Evolutionary conservation across 2,329 filamentous ascomycete species (phyloP), one percentile per base, ranked within the genome.

Genomic region (Trichoderma atroviride): DNA sequence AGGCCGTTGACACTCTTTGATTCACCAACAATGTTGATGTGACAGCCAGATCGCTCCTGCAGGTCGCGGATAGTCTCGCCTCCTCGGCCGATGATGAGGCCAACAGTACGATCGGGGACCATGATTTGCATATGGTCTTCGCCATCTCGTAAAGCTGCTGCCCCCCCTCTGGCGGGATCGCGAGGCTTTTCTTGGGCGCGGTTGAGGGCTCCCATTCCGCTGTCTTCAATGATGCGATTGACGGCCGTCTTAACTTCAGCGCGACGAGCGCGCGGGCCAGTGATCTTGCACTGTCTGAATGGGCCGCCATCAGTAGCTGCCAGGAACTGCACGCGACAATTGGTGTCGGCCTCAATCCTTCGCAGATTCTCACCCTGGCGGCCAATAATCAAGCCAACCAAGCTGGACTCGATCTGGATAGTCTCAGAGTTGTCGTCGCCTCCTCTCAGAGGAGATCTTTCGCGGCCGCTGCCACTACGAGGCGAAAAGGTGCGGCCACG

Each of bases 21-120:
- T 81, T 97, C 94, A 75, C 92, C 92, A 52, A 97, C 92, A 76
- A 97, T 97, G 79, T 97, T 97, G 79, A 97, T 93, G 79, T 97
- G 94, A 79, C 94, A 97, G n/a, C 92, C 92, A 75, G 92, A 96
- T 71, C 92, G 87, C 79, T 97, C 94, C 81, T 97, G 94, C 29
- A 97, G 85, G 78, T 97, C 94, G 76, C 93, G 90, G 75, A 97
- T 97, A 1, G 94, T 97, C 81, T 97, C 94, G 70, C 94, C 94
- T 52, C 93, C 93, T 74, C 94, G 91, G n/a, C 94, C 94, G 77
- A 97, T 97, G 74, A 97, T 97, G 57, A 97, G 84, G 63, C 94
- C 94, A 70, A 97, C 94, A 10, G 94, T 97, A 75, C 93, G 91
- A 81, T 97, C 94, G 58, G 94, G 94, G 22, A 97, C 94, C 92